A percentile compares a stretch with the other conserved stretches of the same genome.
Conservation (phyloP, 108 stramenopile species). For the Skeletonema tropicum region DNA sequence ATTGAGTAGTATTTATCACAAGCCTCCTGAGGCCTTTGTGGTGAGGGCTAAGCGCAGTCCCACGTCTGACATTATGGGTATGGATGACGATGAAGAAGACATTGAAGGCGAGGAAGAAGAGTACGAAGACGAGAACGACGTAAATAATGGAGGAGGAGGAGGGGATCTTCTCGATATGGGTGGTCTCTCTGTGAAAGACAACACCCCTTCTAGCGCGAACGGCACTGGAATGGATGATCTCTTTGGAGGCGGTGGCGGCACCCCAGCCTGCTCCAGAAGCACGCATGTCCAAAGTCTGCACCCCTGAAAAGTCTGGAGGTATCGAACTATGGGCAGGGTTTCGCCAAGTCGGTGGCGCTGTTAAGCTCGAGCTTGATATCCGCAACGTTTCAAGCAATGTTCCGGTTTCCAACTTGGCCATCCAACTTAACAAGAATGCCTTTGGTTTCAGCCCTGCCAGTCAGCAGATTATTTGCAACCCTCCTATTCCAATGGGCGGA, state of each 20-base stretch:
- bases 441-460: slow-evolving; percentile 92
- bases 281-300: slow-evolving; percentile 75
- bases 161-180: slow-evolving; percentile 91
- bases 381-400: slow-evolving; percentile 67
- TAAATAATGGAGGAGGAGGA: slow-evolving; percentile 45
- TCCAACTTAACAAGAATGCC: slow-evolving; percentile 98
- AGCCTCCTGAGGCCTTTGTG: slow-evolving; percentile 98
- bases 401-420: slow-evolving; percentile 84
- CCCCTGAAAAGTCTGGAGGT: slow-evolving; percentile 86
- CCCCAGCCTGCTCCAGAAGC: slow-evolving; percentile 57
- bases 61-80: slow-evolving; percentile 48
- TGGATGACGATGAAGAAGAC: slow-evolving; percentile 66
- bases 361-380: slow-evolving; percentile 88
- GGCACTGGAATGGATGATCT: slow-evolving; percentile 31
- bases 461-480: slow-evolving; percentile 87
- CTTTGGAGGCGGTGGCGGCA: slow-evolving; percentile 34
- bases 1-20: slow-evolving; percentile 96
- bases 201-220: slow-evolving; percentile 19
- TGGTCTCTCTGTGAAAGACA: slow-evolving; percentile 57
- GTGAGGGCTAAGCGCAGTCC: slow-evolving; percentile 68
- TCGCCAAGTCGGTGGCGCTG: slow-evolving; percentile 67
- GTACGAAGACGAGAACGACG: slow-evolving; percentile 58
- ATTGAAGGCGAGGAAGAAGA: slow-evolving; percentile 84
- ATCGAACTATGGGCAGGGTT: slow-evolving; percentile 86
- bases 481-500: slow-evolving; percentile 70